These are phyloP conservation scores for Dendrobium huoshanense DNA, from an alignment of 106 monocot species.

Conservation along the genomic window DNA sequence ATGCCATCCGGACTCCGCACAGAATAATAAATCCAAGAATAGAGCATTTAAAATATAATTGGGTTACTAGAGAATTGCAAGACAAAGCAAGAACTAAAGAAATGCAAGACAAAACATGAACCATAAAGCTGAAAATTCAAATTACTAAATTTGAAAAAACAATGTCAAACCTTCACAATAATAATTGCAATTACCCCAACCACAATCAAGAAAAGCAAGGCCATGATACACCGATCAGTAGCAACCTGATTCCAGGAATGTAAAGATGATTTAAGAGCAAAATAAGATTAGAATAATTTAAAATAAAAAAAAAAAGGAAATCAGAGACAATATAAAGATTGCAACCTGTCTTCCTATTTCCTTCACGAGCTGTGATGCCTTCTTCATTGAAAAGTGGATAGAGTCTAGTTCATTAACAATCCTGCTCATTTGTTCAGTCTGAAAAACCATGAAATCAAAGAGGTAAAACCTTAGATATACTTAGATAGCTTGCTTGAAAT, in stretches of 20 bases:
- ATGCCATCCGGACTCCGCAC: too few relatives aligned
- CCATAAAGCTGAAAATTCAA: not conserved
- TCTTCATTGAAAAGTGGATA: constrained; percentile 91
- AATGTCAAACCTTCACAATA: constrained; percentile 64
- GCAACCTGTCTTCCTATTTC: constrained; percentile 82
- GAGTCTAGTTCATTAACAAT: constrained; percentile 92
- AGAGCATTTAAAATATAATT: not conserved
- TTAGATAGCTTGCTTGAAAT: not conserved
- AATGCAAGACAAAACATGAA: not conserved
- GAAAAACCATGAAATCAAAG: not conserved
- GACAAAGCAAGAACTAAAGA: not conserved
- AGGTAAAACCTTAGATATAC: not conserved
- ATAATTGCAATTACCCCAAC: constrained; percentile 70
- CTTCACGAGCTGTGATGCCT: constrained; percentile 82
- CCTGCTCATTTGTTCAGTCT: constrained; percentile 99
- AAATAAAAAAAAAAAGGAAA: not conserved
- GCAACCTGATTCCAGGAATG: constrained; percentile 43
- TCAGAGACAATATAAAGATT: not conserved
- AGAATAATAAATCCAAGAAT: too few relatives aligned
- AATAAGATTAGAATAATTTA: not conserved
- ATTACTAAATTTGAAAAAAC: not conserved
- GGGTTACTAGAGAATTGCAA: not conserved
- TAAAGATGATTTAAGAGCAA: not conserved
- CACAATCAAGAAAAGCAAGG: constrained; percentile 77
- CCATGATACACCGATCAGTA: constrained; percentile 89